Evolutionary conservation across 371 early-diverging fungal genomes (phyloP).

Genomic region (Chytridium lagenaria): DNA sequence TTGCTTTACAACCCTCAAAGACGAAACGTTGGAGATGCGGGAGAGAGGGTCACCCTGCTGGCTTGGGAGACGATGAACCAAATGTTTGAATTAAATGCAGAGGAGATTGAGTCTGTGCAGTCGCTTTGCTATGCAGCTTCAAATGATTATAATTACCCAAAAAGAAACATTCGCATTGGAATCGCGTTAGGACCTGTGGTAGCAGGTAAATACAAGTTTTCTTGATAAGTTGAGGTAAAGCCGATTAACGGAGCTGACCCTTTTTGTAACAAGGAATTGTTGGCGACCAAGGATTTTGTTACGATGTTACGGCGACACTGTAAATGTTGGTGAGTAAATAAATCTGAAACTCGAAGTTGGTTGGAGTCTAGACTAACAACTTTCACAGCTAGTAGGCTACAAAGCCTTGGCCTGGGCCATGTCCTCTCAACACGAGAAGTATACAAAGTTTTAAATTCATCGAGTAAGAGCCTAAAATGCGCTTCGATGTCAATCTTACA

Average conservation of each 20-base stretch:
- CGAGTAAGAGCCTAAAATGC: neutral
- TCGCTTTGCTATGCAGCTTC: neutral
- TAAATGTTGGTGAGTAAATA: neutral
- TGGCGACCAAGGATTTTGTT: conserved; percentile 13
- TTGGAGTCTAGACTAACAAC: neutral
- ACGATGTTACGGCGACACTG: conserved; percentile 23
- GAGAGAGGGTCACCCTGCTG: neutral
- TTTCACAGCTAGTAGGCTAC: conserved; percentile 17
- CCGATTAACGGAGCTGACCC: neutral
- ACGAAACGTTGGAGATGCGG: neutral
- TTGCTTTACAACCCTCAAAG: conserved; percentile 6
- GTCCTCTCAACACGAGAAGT: conserved; percentile 2
- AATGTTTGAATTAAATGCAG: neutral
- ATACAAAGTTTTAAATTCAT: neutral
- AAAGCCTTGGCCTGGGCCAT: conserved; percentile 9
- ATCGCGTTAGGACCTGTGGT: conserved; percentile 15
- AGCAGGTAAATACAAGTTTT: conserved; percentile 10
- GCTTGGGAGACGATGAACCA: neutral
- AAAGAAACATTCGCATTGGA: conserved; percentile 9
- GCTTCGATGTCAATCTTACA: neutral
- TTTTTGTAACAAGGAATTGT: neutral
- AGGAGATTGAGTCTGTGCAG: conserved; percentile 5
- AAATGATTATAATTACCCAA: conserved; percentile 8
- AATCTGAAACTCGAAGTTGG: too few species aligned
- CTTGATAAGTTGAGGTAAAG: too few species aligned